Base-by-base conservation (phyloP, 1,284 basidiomycete species). In the Apiotrichum domesticum region DNA sequence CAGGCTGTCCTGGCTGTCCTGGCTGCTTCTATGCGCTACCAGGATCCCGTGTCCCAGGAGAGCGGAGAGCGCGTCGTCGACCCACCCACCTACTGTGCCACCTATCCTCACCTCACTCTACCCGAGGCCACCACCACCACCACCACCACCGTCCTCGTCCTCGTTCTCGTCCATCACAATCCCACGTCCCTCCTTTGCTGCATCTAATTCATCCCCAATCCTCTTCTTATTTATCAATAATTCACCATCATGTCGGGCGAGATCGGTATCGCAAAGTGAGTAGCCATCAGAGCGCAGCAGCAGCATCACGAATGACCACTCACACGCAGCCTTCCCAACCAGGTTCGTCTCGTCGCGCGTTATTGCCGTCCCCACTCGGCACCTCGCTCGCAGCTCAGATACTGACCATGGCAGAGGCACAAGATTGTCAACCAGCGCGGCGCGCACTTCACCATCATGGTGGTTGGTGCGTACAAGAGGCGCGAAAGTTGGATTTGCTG, bases 361-460 rank as follows among this genome's bases (percentile, higher is more conserved):
- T n/a, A 6, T 32, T 46, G 14, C 45, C 13, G 11, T 52, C 29
- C 15, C 15, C 40, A 3, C 53, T 11, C n/a, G 34, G 37, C 40
- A 39, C 47, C 37, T 11, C 35, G 8, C 35, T 7, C 40, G 21
- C 14, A 37, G 46, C 6, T 43, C 41, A 45, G 37, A 39, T 39
- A 39, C 13, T 13, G 37, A 13, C 37, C 37, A 39, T 7, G 7
- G 13, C 72, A 90, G 90, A 85, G 86, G 81, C 90, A 93, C 81
- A 93, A 92, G 82, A 93, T 94, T 77, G 94, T 98, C 66, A 93
- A 93, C 66, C 95, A 98, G 81, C 86, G 83, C 68, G 95, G 96
- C 61, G 90, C 90, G 32, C 94, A 98, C 81, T 98, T 98, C 79
- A 98, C 96, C 56, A 84, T 99, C 71, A 99, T 99, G 95, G 96